These are phyloP conservation scores for Thielaviopsis cerberus DNA, from an alignment of 2,329 filamentous ascomycete genomes.

Conservation along the genomic window DNA sequence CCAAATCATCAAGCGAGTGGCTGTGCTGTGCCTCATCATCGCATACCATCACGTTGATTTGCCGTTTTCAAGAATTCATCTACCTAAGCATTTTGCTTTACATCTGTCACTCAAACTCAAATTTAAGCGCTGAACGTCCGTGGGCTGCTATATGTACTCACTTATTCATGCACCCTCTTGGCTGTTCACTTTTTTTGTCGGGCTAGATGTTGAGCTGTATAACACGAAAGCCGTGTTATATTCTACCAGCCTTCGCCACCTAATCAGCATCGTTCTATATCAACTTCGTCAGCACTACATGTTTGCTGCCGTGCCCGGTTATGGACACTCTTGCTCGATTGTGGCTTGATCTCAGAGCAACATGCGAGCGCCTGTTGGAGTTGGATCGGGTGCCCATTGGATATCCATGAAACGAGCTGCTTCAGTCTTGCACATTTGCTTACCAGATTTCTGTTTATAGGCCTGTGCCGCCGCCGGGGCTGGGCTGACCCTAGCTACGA, in stretches of 20 bases:
- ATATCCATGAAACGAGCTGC: background rate
- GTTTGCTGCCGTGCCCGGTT: background rate
- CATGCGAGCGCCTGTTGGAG: background rate
- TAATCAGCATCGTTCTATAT: background rate
- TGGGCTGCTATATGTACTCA: too few species aligned
- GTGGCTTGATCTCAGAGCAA: background rate
- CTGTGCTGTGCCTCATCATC: background rate
- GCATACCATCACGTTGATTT: background rate
- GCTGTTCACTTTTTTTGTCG: too few species aligned
- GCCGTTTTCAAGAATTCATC: too few species aligned
- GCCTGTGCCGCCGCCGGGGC: conserved; percentile 81
- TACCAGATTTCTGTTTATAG: conserved; percentile 28
- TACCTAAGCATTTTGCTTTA: too few species aligned
- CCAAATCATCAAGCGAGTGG: background rate
- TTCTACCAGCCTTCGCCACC: too few species aligned
- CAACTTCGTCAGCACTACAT: background rate
- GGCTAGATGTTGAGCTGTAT: too few species aligned
- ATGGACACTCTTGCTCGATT: background rate
- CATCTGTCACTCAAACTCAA: too few species aligned
- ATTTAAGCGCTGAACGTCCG: too few species aligned
- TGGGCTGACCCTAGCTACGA: conserved; percentile 87
- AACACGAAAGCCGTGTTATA: too few species aligned
- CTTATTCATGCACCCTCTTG: too few species aligned
- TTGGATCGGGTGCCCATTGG: background rate
- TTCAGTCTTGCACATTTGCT: background rate